These are phyloP conservation scores for Penicillium frequentans DNA, from an alignment of 2,329 filamentous ascomycete genomes.

Conservation along the genomic window DNA sequence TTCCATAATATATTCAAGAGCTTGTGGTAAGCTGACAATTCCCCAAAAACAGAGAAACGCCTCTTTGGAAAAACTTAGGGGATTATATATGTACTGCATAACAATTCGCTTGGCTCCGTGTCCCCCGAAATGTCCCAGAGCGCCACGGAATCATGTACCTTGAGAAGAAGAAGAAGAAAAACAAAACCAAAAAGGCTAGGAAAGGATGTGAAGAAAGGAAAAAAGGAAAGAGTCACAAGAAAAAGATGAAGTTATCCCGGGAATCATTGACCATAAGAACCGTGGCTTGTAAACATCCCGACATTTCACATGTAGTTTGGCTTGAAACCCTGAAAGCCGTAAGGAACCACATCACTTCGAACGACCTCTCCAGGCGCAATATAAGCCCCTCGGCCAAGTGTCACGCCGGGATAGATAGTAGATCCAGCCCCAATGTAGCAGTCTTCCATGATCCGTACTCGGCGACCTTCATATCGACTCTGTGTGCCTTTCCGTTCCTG, in stretches of 20 bases:
- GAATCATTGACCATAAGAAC: neutral
- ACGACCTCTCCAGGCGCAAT: conserved; percentile 48
- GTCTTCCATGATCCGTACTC: conserved; percentile 74
- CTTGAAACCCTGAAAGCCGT: conserved; percentile 43
- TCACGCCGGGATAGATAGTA: conserved; percentile 55
- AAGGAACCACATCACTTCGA: conserved; percentile 42
- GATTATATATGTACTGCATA: conserved; percentile 14
- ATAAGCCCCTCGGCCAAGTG: conserved; percentile 43
- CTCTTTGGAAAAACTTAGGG: neutral
- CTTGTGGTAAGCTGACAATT: neutral
- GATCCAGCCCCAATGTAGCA: conserved; percentile 65
- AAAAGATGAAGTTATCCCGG: neutral
- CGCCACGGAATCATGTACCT: conserved; percentile 6
- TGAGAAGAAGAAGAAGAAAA: neutral
- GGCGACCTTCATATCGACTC: conserved; percentile 68
- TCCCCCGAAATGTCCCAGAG: neutral
- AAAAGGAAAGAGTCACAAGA: neutral
- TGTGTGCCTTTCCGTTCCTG: conserved; percentile 71
- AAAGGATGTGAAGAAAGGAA: neutral
- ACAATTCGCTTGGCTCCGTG: neutral
- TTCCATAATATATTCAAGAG: neutral
- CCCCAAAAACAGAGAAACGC: neutral
- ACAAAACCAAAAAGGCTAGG: neutral
- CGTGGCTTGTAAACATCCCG: neutral
- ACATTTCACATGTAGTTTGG: conserved; percentile 40